Percentiles rank a stretch among this genome's conserved stretches.
phyloP scores from a whole-genome alignment of 106 monocot species.

The Platanthera zijinensis region DNA sequence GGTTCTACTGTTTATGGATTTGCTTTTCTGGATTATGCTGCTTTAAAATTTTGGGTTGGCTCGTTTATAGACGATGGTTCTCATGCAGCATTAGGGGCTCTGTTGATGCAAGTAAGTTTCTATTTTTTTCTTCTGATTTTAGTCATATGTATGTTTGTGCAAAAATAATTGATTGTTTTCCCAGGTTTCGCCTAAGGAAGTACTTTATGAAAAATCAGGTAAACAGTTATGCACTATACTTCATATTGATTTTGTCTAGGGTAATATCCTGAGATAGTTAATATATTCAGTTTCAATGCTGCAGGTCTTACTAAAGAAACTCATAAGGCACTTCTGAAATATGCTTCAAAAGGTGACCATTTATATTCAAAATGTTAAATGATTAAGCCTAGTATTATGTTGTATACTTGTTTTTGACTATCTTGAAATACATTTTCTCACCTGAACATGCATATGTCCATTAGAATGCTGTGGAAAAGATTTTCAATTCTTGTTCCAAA shows the following conservation, averaged over 20 bases:
- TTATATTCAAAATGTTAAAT: background rate
- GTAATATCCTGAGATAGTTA: slow-evolving; percentile 1
- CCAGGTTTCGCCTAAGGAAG: slow-evolving; percentile 87
- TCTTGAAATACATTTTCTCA: background rate
- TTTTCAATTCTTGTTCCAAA: background rate
- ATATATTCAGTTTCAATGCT: slow-evolving; percentile 15
- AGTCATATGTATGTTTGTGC: slow-evolving; percentile 1
- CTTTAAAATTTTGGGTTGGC: slow-evolving; percentile 82
- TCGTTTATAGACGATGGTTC: slow-evolving; percentile 78
- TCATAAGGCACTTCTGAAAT: slow-evolving; percentile 60
- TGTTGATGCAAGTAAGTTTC: slow-evolving; percentile 80
- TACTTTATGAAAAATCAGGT: slow-evolving; percentile 87
- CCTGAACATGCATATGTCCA: background rate
- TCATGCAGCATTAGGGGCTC: slow-evolving; percentile 63
- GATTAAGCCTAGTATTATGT: background rate
- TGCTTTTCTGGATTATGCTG: slow-evolving; percentile 88
- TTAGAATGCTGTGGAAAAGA: background rate
- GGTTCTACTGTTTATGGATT: slow-evolving; percentile 60
- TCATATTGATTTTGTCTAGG: slow-evolving; percentile 1
- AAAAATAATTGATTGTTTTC: slow-evolving; percentile 10
- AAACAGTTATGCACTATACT: background rate
- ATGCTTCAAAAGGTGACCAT: slow-evolving; percentile 60
- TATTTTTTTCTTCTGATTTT: background rate
- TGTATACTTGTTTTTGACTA: background rate
- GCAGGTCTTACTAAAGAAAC: slow-evolving; percentile 79